Evolutionary conservation across 306 rosid species (phyloP), one percentile per base, ranked within the genome.

Genomic region (Acacia crassicarpa): DNA sequence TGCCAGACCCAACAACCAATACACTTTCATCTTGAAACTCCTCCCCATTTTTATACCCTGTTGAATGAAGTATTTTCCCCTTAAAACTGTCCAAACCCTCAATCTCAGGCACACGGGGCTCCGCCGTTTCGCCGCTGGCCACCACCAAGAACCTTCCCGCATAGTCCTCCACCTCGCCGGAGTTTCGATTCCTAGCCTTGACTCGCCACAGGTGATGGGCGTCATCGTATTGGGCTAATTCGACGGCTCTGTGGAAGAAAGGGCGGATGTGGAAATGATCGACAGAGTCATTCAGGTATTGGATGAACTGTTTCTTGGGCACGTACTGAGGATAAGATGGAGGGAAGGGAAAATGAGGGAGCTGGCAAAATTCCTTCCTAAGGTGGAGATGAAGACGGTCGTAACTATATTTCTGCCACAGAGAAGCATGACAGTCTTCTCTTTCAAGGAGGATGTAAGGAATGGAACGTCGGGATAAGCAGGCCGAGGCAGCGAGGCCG

Each of bases 1-100:
- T 92, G 4, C 97, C 93, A 71, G 94, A 84, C 8, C 94, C 97
- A 78, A 91, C 93, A 30, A 92, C 93, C 72, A 91, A 82, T 83
- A 91, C 97, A 70, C 75, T 79, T 83, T 87, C 61, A 62, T 77
- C 84, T 38, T 32, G 6, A 13, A 85, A 91, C 33, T 74, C 88
- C 23, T 40, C 79, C 6, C 97, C 93, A 23, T 84, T 83, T 16
- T 88, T 91, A 30, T 74, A 93, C 41, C 63, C 38, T 0, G 93
- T 91, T 11, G 95, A 93, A 38, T 91, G 95, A 77, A 91, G 25
- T 53, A 83, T 83, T 51, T 82, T 81, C 51, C 95, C 97, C 2
- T 15, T 13, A 6, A 62, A 62, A 53, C 22, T 59, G 20, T 62
- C 84, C 76, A 91, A 88, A 10, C 95, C 94, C 45, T 78, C 32